Evolutionary conservation across 495 filamentous ascomycete species (phyloP).

Genomic region (Geopyxis carbonaria): DNA sequence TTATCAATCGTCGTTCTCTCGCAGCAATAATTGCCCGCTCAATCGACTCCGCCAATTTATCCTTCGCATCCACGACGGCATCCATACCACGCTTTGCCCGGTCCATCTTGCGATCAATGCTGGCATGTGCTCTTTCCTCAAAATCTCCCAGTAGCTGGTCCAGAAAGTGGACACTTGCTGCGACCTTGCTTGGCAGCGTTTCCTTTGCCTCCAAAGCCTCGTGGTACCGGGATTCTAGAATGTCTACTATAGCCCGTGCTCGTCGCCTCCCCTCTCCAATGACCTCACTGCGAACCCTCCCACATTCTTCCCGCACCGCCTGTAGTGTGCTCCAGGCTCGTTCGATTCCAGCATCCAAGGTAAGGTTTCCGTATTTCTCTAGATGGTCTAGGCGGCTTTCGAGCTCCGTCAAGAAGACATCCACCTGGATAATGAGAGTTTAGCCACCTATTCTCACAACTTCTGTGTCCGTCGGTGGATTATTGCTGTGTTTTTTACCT

Average conservation of each 20-base stretch:
- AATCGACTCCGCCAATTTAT: conserved; percentile 59
- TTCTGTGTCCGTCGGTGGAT: neutral
- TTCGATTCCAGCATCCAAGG: conserved; percentile 63
- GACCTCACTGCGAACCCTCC: conserved; percentile 74
- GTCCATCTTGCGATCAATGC: conserved; percentile 58
- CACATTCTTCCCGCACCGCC: conserved; percentile 73
- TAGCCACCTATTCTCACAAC: neutral
- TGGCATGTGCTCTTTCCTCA: conserved; percentile 62
- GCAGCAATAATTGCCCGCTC: conserved; percentile 64
- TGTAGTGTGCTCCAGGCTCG: conserved; percentile 71
- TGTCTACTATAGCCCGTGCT: conserved; percentile 80
- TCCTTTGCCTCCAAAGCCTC: conserved; percentile 72
- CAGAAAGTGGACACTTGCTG: conserved; percentile 69
- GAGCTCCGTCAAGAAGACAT: conserved; percentile 76
- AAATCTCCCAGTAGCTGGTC: conserved; percentile 69
- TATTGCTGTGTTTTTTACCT: too few relatives aligned
- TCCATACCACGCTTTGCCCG: conserved; percentile 50
- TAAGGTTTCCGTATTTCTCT: conserved; percentile 70
- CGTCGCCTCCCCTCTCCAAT: conserved; percentile 72
- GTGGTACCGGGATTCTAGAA: conserved; percentile 77
- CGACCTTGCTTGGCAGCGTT: conserved; percentile 78
- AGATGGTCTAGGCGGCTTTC: conserved; percentile 74
- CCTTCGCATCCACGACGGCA: conserved; percentile 69
- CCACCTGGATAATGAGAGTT: conserved; percentile 48
- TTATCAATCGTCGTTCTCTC: conserved; percentile 63